Evolutionary conservation across 2,329 filamentous ascomycete species (phyloP), one percentile per base, ranked within the genome.

Genomic region (Exophiala xenobiotica): DNA sequence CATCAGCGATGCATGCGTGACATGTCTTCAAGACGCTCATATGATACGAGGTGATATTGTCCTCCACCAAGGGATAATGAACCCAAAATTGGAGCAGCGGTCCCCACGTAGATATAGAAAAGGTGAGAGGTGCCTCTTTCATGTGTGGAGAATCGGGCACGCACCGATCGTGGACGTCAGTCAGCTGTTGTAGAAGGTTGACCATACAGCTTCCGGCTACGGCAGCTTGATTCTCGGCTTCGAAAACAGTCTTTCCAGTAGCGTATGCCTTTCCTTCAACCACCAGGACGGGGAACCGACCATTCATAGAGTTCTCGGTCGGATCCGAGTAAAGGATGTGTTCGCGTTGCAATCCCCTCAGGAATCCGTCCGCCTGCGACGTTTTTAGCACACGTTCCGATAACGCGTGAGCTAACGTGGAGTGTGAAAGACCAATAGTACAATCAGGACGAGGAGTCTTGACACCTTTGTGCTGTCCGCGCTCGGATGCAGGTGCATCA

Each of bases 161-260:
- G 41, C 40, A 31, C 4, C 23, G n/a, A 43, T 56, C 18, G 44
- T 12, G 20, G 11, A 53, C 42, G 51, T 39, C 44, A 16, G 16
- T n/a, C 2, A 58, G 45, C 24, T 50, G 31, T 33, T 43, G 49
- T 16, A 33, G 46, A 6, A 58, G 27, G 22, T 53, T 53, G 43
- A 53, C 23, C 49, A 53, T 56, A 23, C 46, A 52, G 48, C 41
- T 44, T 29, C 54, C 57, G 39, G 57, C 52, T 16, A 55, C 57
- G 18, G 39, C 51, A 40, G 57, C 54, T 57, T 59, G 51, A 38
- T 59, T 59, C 41, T 59, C 41, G 33, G 54, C 54, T 38, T 57
- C 54, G 37, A 55, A 57, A 11, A 48, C 18, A 33, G 43, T 26
- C 43, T 53, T 47, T 20, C 57, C 51, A 41, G 56, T 59, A 24